Base-by-base conservation (phyloP, 148 eudicot species). In the Amaranthus cruentus region DNA sequence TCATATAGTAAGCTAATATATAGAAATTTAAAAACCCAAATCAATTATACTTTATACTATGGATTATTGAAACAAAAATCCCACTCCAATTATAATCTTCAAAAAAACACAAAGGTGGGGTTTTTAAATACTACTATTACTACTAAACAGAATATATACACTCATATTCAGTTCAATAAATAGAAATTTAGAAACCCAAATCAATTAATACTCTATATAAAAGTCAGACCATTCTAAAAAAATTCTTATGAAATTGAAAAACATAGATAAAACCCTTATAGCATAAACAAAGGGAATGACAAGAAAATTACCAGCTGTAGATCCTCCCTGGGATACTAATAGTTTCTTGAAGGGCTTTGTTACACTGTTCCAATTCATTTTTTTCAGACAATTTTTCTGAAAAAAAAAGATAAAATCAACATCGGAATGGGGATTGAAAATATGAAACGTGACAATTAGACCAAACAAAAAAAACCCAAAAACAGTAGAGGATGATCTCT, bases 341-440 rank as follows among this genome's bases (percentile, higher is more conserved):
- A 81, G 56, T 59, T 81, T 81, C 77, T 81, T 81, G 6, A 76
- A 81, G 58, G 83, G 83, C 15, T 81, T 76, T 28, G 79, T 7
- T 61, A 81, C 57, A 63, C 42, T 76, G 74, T 63, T 76, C 83
- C 80, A 81, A 70, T 76, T 81, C 83, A 81, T 80, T 4, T 62
- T 48, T 13, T 43, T 4, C 48, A 12, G 43, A 5, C 49, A 15
- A 21, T 54, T 55, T 57, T 7, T 7, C 70, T 66, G 55, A 66
- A 55, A 46, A 56, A 21, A 69, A 3, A 14, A 6, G 13, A 46
- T 4, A 43, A 1, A 42, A 12, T 43, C 47, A 51, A 18, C 9
- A 28, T 3, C 6, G 9, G 1, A 55, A 42, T 5, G 7, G 10
- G 11, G 21, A 46, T 12, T 44, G 0, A 12, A 44, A 46, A 38